Evolutionary conservation across 78 protist genomes (phyloP).

Genomic region (Chrysochromulina tobinii): DNA sequence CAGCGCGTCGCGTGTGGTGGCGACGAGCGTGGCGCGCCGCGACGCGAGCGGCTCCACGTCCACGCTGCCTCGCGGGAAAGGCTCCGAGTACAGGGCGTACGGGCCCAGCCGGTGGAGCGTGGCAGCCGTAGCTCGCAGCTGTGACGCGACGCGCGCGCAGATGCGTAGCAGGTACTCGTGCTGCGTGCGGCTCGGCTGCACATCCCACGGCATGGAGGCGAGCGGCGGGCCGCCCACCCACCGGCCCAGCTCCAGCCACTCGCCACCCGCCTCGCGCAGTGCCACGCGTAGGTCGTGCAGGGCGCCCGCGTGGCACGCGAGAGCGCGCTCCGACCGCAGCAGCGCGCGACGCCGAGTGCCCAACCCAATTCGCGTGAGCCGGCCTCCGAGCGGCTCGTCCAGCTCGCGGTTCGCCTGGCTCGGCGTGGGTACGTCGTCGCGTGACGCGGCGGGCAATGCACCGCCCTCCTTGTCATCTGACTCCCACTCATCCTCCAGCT

Average conservation of each 20-base stretch:
- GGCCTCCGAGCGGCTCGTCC: neutral
- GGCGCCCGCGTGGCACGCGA: neutral
- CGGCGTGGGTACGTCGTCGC: too few species aligned
- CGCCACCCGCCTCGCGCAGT: neutral
- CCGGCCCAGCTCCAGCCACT: slow-evolving; percentile 4
- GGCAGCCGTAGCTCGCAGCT: too few species aligned
- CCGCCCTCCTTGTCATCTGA: too few species aligned
- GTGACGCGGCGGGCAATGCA: too few species aligned
- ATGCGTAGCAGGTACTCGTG: neutral
- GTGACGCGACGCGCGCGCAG: neutral
- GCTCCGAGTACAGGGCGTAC: neutral
- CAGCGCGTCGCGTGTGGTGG: neutral
- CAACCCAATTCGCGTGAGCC: neutral
- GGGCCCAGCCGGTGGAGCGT: neutral
- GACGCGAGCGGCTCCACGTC: too few species aligned
- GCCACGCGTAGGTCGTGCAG: slow-evolving; percentile 18
- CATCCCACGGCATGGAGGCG: neutral
- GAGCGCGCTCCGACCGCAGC: slow-evolving; percentile 5
- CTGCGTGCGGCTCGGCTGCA: neutral
- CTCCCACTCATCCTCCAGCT: too few species aligned
- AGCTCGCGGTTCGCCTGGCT: too few species aligned
- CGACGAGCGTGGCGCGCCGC: too few species aligned
- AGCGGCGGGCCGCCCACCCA: slow-evolving; percentile 19
- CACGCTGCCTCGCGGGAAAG: too few species aligned
- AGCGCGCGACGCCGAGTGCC: slow-evolving; percentile 26